A percentile compares a stretch with the other conserved stretches of the same genome.
These are phyloP conservation scores for Volvariella surrecta DNA, from an alignment of 1,284 basidiomycete genomes.

Conservation along the genomic window DNA sequence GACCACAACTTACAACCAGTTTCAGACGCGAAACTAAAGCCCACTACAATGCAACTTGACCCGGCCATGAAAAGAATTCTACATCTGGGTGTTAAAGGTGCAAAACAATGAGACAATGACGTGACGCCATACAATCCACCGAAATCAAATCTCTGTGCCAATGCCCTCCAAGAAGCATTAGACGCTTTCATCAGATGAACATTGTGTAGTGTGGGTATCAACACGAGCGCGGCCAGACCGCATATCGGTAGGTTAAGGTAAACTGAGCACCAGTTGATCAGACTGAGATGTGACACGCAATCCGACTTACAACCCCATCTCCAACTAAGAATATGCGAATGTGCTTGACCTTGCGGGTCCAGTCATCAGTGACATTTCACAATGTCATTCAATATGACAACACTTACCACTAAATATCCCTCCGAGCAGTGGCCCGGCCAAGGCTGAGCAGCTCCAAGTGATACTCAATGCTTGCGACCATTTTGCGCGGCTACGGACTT, in stretches of 20 bases:
- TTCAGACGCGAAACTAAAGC: slow-evolving; percentile 65
- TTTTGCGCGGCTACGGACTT: slow-evolving; percentile 55
- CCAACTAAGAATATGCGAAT: slow-evolving; percentile 41
- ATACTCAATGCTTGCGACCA: slow-evolving; percentile 78
- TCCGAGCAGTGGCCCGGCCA: slow-evolving; percentile 71
- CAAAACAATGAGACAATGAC: neutral
- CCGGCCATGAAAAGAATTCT: slow-evolving; percentile 68
- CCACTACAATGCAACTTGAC: slow-evolving; percentile 65
- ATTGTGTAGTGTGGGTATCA: slow-evolving; percentile 47
- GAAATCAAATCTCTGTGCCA: slow-evolving; percentile 60
- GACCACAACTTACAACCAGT: slow-evolving; percentile 48
- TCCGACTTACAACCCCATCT: slow-evolving; percentile 69
- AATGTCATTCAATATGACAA: neutral
- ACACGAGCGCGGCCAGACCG: slow-evolving; percentile 44
- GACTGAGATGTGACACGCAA: slow-evolving; percentile 6
- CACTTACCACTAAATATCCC: slow-evolving; percentile 68
- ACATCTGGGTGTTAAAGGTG: slow-evolving; percentile 7
- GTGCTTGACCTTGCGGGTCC: slow-evolving; percentile 14
- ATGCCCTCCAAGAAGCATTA: slow-evolving; percentile 45
- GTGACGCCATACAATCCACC: slow-evolving; percentile 53
- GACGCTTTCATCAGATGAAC: slow-evolving; percentile 37
- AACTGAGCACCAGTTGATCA: slow-evolving; percentile 33
- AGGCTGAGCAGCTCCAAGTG: slow-evolving; percentile 76
- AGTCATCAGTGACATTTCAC: slow-evolving; percentile 4
- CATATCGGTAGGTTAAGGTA: slow-evolving; percentile 76